These are phyloP conservation scores for Vachellia collinsii DNA, from an alignment of 306 rosid genomes.

Conservation along the genomic window DNA sequence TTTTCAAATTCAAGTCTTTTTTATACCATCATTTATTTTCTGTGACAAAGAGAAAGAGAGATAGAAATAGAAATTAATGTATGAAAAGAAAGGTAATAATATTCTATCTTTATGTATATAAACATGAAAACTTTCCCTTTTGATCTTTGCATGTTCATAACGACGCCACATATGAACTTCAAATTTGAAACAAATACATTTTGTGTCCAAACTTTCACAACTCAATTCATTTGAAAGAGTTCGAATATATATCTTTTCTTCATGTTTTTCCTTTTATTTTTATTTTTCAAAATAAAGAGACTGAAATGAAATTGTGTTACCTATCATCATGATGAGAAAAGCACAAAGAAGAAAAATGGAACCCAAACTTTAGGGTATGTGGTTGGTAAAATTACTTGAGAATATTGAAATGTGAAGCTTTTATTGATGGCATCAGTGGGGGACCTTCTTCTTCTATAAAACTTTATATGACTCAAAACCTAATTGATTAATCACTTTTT, in stretches of 20 bases:
- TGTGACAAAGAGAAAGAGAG: no score
- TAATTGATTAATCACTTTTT: slow-evolving; percentile 38
- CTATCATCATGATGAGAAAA: slow-evolving; percentile 29
- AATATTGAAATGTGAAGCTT: slow-evolving; percentile 47
- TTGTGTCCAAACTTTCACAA: background rate
- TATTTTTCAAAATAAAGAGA: slow-evolving; percentile 4
- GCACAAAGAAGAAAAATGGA: slow-evolving; percentile 44
- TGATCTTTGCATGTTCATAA: background rate
- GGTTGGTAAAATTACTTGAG: slow-evolving; percentile 46
- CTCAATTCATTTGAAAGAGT: background rate
- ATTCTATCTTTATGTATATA: slow-evolving; percentile 12
- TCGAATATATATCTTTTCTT: background rate
- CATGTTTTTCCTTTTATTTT: background rate
- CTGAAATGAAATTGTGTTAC: slow-evolving; percentile 12
- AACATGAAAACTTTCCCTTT: background rate
- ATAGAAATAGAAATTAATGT: no score
- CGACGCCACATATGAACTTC: slow-evolving; percentile 6
- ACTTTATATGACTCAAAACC: slow-evolving; percentile 31
- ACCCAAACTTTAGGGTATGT: slow-evolving; percentile 50
- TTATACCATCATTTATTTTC: no score
- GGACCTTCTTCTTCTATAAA: slow-evolving; percentile 54
- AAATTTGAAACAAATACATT: slow-evolving; percentile 5
- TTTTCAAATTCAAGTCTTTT: background rate
- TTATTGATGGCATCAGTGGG: slow-evolving; percentile 56
- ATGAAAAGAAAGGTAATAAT: background rate